A percentile compares a stretch with the other conserved stretches of the same genome.
Evolutionary conservation across 352 stramenopile genomes (phyloP).

Genomic region (Phytophthora agathidicida): DNA sequence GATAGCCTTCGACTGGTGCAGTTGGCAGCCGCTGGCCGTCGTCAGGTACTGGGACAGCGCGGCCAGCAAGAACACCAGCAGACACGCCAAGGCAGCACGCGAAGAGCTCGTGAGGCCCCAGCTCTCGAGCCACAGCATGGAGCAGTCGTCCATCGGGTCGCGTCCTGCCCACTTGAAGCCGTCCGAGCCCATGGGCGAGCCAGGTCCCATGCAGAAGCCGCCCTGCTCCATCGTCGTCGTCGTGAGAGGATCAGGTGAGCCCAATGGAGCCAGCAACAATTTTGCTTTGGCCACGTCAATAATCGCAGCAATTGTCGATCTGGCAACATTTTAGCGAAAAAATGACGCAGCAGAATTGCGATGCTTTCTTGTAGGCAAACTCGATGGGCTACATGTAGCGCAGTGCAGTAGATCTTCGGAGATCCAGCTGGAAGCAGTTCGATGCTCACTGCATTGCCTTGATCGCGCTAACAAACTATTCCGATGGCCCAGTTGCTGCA

Average conservation of each 20-base stretch:
- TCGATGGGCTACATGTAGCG: no score
- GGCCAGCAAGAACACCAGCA: slow-evolving; percentile 60
- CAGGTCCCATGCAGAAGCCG: slow-evolving; percentile 64
- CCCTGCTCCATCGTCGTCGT: slow-evolving; percentile 7
- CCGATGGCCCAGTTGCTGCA: no score
- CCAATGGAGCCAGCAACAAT: not conserved
- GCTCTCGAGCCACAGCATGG: slow-evolving; percentile 63
- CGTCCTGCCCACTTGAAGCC: slow-evolving; percentile 59
- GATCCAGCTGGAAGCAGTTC: no score
- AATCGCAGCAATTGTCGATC: not conserved
- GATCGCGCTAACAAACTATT: no score
- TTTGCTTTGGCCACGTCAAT: not conserved
- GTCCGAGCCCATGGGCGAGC: slow-evolving; percentile 66
- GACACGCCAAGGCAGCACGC: slow-evolving; percentile 46
- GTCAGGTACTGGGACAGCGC: slow-evolving; percentile 67
- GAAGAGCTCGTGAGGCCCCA: slow-evolving; percentile 61
- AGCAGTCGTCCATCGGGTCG: slow-evolving; percentile 57
- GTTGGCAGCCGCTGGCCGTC: slow-evolving; percentile 42
- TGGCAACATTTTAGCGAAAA: not conserved
- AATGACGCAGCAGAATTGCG: no score
- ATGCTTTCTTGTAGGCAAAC: no score
- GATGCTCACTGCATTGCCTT: no score
- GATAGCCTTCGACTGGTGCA: slow-evolving; percentile 52
- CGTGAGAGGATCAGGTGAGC: not conserved
- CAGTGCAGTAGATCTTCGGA: no score